Evolutionary conservation across 148 eudicot species (phyloP), one percentile per base, ranked within the genome.

Genomic region (Rhododendron ovatum): DNA sequence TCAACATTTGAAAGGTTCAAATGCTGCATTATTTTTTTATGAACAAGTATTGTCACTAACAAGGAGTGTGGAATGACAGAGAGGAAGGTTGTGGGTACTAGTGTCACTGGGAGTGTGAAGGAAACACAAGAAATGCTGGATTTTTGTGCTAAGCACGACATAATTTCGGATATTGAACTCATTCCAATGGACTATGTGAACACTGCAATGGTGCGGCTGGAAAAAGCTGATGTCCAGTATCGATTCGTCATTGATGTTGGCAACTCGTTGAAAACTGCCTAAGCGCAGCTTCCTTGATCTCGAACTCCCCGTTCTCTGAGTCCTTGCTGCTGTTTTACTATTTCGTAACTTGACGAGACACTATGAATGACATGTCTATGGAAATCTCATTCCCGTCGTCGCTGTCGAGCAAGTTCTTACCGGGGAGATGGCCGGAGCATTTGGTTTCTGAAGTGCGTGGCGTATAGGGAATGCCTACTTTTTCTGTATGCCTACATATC

Each of bases 211-310:
- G 83, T 28, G 41, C 65, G 83, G 18, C 43, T 53, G 2, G 65
- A 26, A 2, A 81, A 51, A 14, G 83, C 26, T 14, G 83, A 81
- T 30, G 63, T 81, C 8, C 30, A 24, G 35, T 81, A 53, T 13
- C 43, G 83, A 17, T 51, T 81, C 12, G 83, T 81, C 83, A 50
- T 51, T 51, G 65, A 81, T 30, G n/a, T 81, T 79, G 82, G 57
- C 3, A 79, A 79, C 82, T 22, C 82, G 0, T 79, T 79, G 82
- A 47, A 45, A 24, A 14, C 9, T 79, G 82, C 82, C 57, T 6
- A 59, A 22, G 65, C n/a, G 7, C 1, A 1, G 65, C n/a, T 24
- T 59, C 26, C n/a, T 59, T 59, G 65, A 2, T 59, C 7, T 59
- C 7, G 10, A 18, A 59, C 8, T 18, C 65, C 7, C 1, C 22